Conservation (phyloP, 768 basidiomycete species). For the Lactarius pseudohatsudake region DNA sequence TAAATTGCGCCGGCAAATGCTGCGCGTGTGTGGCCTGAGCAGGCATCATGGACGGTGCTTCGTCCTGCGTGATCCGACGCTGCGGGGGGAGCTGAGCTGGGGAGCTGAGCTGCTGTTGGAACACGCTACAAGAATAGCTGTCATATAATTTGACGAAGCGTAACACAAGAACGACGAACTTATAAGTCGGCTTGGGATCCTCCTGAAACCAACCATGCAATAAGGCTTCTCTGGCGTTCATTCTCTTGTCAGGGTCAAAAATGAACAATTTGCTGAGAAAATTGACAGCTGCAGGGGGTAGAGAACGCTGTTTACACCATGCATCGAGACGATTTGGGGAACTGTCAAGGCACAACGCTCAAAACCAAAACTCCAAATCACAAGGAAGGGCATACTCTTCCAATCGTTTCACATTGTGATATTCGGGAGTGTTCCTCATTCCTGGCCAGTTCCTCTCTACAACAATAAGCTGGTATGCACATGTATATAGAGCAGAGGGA, state of each 20-base stretch:
- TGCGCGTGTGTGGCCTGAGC: slow-evolving; percentile 46
- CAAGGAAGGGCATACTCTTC: slow-evolving; percentile 54
- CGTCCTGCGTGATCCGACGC: slow-evolving; percentile 89
- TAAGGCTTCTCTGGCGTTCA: slow-evolving; percentile 81
- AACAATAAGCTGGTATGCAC: neutral
- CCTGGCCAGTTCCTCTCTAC: slow-evolving; percentile 90
- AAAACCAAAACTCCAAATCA: neutral
- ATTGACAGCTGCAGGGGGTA: slow-evolving; percentile 66
- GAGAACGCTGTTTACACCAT: slow-evolving; percentile 74
- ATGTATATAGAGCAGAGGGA: slow-evolving; percentile 11
- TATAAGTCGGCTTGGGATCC: slow-evolving; percentile 80
- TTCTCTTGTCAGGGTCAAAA: slow-evolving; percentile 85
- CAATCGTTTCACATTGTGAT: slow-evolving; percentile 74
- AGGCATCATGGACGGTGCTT: slow-evolving; percentile 85
- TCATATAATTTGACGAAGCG: neutral
- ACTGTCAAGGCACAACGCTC: slow-evolving; percentile 33
- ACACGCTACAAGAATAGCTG: slow-evolving; percentile 52
- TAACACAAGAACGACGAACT: slow-evolving; percentile 47
- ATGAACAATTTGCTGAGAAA: slow-evolving; percentile 83
- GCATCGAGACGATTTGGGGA: slow-evolving; percentile 60
- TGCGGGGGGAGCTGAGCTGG: slow-evolving; percentile 76
- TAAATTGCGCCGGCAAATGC: slow-evolving; percentile 43
- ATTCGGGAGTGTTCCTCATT: slow-evolving; percentile 84
- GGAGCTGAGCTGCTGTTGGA: slow-evolving; percentile 52
- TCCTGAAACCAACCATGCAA: slow-evolving; percentile 91